Conservation (phyloP, 345 rosid species). For the Arabis hirsuta region DNA sequence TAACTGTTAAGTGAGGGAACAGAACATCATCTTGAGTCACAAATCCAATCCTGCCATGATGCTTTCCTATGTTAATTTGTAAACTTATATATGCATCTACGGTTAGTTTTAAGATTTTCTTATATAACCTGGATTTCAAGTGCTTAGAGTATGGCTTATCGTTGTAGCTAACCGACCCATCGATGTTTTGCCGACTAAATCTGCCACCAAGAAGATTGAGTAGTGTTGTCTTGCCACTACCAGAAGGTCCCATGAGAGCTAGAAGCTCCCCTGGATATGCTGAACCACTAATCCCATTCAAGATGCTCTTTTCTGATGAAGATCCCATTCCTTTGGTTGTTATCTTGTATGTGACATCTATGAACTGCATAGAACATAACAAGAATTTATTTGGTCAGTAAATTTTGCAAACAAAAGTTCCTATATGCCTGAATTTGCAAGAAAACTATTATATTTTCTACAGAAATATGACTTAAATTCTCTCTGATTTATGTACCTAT, state of each 20-base stretch:
- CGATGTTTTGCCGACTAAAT: conserved; percentile 47
- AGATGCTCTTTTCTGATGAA: conserved; percentile 63
- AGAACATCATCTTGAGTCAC: conserved; percentile 95
- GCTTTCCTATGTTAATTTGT: conserved; percentile 16
- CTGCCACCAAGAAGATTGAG: conserved; percentile 82
- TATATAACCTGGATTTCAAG: conserved; percentile 75
- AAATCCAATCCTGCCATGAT: conserved; percentile 76
- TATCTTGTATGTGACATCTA: conserved; percentile 78
- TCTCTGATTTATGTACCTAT: conserved; percentile 34
- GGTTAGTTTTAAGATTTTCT: conserved; percentile 23
- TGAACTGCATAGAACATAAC: conserved; percentile 60
- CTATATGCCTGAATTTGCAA: conserved; percentile 11
- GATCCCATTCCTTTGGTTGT: conserved; percentile 56
- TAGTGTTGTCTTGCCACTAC: conserved; percentile 90
- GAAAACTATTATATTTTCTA: background rate
- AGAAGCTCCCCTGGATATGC: conserved; percentile 87
- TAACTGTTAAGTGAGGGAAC: conserved; percentile 92
- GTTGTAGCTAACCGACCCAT: conserved; percentile 76
- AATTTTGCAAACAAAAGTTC: background rate
- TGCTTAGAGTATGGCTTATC: conserved; percentile 73
- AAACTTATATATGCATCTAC: conserved; percentile 16
- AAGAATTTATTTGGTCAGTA: conserved; percentile 17
- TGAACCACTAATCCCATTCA: conserved; percentile 79
- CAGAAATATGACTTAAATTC: conserved; percentile 5
- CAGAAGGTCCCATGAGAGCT: conserved; percentile 98